Evolutionary conservation across 441 rosid genomes (phyloP).

Genomic region (Erodium moschatum): DNA sequence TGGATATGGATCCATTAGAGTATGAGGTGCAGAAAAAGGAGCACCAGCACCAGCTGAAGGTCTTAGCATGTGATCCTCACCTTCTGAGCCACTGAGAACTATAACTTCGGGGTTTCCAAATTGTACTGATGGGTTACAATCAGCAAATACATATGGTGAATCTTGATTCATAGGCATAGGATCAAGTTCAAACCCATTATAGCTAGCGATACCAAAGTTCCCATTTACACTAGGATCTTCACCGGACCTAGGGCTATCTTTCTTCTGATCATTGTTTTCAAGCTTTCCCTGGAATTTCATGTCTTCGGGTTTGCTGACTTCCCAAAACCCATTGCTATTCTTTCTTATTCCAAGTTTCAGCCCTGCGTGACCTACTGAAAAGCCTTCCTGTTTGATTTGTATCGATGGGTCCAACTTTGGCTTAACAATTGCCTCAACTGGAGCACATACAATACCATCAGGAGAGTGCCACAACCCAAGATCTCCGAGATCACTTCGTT

Average conservation of each 20-base stretch:
- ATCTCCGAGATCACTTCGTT: slow-evolving; percentile 71
- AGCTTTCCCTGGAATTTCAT: slow-evolving; percentile 41
- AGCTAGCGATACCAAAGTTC: slow-evolving; percentile 45
- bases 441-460: slow-evolving; percentile 47
- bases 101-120: slow-evolving; percentile 59
- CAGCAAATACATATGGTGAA: slow-evolving; percentile 41
- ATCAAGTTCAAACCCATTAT: slow-evolving; percentile 68
- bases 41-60: slow-evolving; percentile 48
- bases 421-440: slow-evolving; percentile 32
- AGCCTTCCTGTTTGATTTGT: slow-evolving; percentile 66
- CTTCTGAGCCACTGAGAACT: slow-evolving; percentile 91
- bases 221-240: slow-evolving; percentile 91
- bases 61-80: slow-evolving; percentile 48
- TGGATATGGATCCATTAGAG: slow-evolving; percentile 50
- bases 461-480: slow-evolving; percentile 78
- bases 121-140: slow-evolving; percentile 44
- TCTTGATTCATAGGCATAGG: slow-evolving; percentile 61
- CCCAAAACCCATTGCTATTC: slow-evolving; percentile 80
- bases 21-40: slow-evolving; percentile 44
- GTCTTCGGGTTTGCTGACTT: slow-evolving; percentile 73
- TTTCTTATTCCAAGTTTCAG: slow-evolving; percentile 88
- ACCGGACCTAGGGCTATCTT: slow-evolving; percentile 69
- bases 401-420: slow-evolving; percentile 40
- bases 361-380: slow-evolving; percentile 46
- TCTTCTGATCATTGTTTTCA: slow-evolving; percentile 40